Percentiles rank a stretch among this genome's conserved stretches.
Evolutionary conservation across 768 basidiomycete species (phyloP).

Genomic region (Pulveroboletus sp.): DNA sequence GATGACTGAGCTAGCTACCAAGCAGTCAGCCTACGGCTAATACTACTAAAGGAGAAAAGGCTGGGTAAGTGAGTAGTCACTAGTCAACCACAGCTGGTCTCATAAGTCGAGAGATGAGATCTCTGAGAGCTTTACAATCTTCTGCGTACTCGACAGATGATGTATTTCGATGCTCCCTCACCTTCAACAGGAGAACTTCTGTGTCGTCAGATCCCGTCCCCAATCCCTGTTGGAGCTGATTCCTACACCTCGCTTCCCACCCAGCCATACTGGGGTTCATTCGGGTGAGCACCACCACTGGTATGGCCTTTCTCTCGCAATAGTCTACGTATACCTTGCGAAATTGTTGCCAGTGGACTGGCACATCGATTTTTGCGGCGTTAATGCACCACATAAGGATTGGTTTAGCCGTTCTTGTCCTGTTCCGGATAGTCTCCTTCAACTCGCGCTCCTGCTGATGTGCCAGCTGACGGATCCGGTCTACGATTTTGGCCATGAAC

Average conservation of each 20-base stretch:
- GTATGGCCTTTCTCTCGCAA: slow-evolving; percentile 18
- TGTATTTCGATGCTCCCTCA: slow-evolving; percentile 9
- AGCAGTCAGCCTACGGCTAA: not conserved
- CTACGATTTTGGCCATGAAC: slow-evolving; percentile 8
- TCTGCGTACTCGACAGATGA: slow-evolving; percentile 12
- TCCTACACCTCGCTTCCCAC: slow-evolving; percentile 14
- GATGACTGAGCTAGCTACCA: not conserved
- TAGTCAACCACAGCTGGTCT: not conserved
- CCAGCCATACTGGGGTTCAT: not conserved
- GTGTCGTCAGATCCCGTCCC: not conserved
- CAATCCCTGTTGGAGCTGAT: slow-evolving; percentile 9
- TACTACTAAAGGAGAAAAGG: not conserved
- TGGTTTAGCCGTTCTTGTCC: slow-evolving; percentile 8
- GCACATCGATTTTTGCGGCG: slow-evolving; percentile 17
- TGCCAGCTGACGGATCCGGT: slow-evolving; percentile 9
- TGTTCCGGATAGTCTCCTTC: slow-evolving; percentile 8
- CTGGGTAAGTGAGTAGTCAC: not conserved
- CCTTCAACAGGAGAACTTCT: slow-evolving; percentile 5
- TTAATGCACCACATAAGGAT: slow-evolving; percentile 27
- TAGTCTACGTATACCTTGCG: slow-evolving; percentile 24
- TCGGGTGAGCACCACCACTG: slow-evolving; percentile 19
- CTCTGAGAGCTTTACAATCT: slow-evolving; percentile 15
- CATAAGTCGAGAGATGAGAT: slow-evolving; percentile 8
- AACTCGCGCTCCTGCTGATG: slow-evolving; percentile 19
- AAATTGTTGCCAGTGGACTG: slow-evolving; percentile 18